phyloP scores from a whole-genome alignment of 1,284 basidiomycete species.

The Sanghuangporus sanghuang region DNA sequence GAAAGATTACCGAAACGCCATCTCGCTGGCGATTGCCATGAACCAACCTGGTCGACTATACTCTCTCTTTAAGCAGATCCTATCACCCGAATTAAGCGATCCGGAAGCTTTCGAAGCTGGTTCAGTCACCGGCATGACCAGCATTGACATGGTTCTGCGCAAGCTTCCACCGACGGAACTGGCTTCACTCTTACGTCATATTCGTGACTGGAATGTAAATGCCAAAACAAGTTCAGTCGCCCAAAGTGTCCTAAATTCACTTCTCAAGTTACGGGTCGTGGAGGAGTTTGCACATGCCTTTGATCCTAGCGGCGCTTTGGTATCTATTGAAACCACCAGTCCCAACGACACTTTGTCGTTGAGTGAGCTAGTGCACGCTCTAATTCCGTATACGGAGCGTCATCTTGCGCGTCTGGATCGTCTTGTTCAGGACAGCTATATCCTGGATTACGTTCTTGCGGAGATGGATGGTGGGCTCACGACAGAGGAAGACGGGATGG shows the following conservation, averaged over 20 bases:
- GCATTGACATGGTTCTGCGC: constrained; percentile 80
- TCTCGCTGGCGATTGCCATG: constrained; percentile 88
- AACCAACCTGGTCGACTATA: constrained; percentile 88
- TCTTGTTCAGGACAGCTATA: constrained; percentile 88
- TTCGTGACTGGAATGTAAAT: constrained; percentile 92
- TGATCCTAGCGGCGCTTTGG: constrained; percentile 24
- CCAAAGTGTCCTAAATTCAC: constrained; percentile 79
- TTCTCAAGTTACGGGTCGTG: constrained; percentile 71
- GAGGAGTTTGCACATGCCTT: constrained; percentile 78
- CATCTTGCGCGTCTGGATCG: constrained; percentile 85
- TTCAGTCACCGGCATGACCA: constrained; percentile 58
- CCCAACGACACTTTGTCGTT: constrained; percentile 39
- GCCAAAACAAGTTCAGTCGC: constrained; percentile 84
- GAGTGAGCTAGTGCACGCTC: constrained; percentile 76
- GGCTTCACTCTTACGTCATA: constrained; percentile 75
- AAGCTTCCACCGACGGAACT: constrained; percentile 72
- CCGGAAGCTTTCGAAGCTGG: constrained; percentile 18
- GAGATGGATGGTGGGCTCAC: constrained; percentile 88
- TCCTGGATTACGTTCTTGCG: constrained; percentile 86
- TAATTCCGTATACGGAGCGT: constrained; percentile 92
- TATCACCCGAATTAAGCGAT: constrained; percentile 27
- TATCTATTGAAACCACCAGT: constrained; percentile 27
- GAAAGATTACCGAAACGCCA: constrained; percentile 89
- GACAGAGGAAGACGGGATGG: constrained; percentile 30
- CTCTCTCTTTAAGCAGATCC: constrained; percentile 71